phyloP scores from a whole-genome alignment of 148 eudicot species.

The Chenopodium quinoa region DNA sequence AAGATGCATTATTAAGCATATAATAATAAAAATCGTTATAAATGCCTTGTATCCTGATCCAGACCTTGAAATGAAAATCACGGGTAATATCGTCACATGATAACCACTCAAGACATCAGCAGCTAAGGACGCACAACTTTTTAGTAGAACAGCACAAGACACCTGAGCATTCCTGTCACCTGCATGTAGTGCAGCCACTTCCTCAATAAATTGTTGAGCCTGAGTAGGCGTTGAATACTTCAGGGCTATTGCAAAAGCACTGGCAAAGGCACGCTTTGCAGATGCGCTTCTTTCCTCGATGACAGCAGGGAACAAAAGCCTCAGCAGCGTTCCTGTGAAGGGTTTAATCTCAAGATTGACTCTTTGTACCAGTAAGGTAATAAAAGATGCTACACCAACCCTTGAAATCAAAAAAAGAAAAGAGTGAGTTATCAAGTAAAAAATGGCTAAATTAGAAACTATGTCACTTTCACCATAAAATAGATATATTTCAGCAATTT shows the following conservation, averaged over 20 bases:
- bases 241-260: constrained; percentile 83
- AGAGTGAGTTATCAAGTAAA: not conserved
- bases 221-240: constrained; percentile 72
- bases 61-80: constrained; percentile 81
- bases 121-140: constrained; percentile 76
- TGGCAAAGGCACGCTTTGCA: constrained; percentile 90
- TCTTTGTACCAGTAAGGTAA: constrained; percentile 79
- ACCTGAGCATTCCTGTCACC: constrained; percentile 89
- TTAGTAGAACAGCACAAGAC: constrained; percentile 79
- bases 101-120: constrained; percentile 72
- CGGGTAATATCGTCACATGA: constrained; percentile 69
- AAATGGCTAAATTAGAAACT: not conserved
- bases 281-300: constrained; percentile 78
- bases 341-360: constrained; percentile 79
- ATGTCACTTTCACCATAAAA: not conserved
- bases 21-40: not conserved
- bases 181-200: constrained; percentile 68
- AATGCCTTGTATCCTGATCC: constrained; percentile 13
- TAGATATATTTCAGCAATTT: not conserved
- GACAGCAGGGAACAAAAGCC: constrained; percentile 72
- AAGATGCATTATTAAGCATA: too few species aligned
- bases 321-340: constrained; percentile 61
- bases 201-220: constrained; percentile 75
- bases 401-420: constrained; percentile 39
- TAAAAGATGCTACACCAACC: constrained; percentile 95